Conservation (phyloP, 2,329 filamentous ascomycete species). For the Microcyclosporella mali region DNA sequence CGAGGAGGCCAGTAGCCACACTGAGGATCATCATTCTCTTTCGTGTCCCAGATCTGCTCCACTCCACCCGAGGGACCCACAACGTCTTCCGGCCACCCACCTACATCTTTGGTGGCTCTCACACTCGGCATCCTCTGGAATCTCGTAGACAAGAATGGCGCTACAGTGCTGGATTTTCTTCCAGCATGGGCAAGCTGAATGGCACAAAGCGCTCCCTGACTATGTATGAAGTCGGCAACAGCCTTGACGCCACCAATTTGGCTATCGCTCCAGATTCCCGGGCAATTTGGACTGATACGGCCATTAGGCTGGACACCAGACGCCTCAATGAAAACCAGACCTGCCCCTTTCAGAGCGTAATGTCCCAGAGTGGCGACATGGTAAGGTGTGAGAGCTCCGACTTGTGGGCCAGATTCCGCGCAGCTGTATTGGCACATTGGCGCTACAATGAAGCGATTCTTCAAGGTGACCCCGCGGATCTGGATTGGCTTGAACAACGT, state of each 20-base stretch:
- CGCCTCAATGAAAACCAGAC: conserved; percentile 70
- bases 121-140: conserved; percentile 37
- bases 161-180: conserved; percentile 51
- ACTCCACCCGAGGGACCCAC: conserved; percentile 48
- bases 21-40: conserved; percentile 21
- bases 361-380: conserved; percentile 78
- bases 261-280: conserved; percentile 74
- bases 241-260: conserved; percentile 68
- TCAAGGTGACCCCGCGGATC: conserved; percentile 53
- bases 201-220: conserved; percentile 66
- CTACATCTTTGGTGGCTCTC: conserved; percentile 45
- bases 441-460: conserved; percentile 57
- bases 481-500: conserved; percentile 54
- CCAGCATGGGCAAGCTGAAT: conserved; percentile 81
- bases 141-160: conserved; percentile 52
- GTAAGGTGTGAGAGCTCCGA: conserved; percentile 68
- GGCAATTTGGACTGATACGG: conserved; percentile 72
- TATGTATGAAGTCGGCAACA: conserved; percentile 71
- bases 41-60: conserved; percentile 36
- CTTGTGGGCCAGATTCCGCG: conserved; percentile 41
- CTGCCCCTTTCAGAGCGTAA: conserved; percentile 68
- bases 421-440: conserved; percentile 65
- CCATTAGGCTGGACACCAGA: conserved; percentile 71
- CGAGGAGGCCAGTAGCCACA: conserved; percentile 34
- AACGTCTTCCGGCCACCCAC: conserved; percentile 50